phyloP scores from a whole-genome alignment of 73 alveolate species.

The Symbiodinium natans region DNA sequence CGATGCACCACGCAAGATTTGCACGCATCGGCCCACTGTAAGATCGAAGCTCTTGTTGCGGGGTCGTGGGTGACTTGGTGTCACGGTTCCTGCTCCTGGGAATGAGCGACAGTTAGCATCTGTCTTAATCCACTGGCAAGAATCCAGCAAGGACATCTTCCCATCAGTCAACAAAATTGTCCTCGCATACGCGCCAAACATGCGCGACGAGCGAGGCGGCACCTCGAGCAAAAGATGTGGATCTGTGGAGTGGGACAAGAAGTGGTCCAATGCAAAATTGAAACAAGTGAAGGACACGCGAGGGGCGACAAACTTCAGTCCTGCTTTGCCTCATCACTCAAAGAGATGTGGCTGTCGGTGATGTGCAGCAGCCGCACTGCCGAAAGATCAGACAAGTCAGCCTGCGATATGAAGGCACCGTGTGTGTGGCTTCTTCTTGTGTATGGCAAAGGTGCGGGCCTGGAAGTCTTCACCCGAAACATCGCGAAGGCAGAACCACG shows the following conservation, averaged over 20 bases:
- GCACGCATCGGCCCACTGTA: neutral
- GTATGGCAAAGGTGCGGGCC: too few relatives aligned
- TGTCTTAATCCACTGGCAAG: neutral
- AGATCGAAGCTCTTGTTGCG: constrained; percentile 32
- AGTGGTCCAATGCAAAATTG: neutral
- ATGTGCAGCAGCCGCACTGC: constrained; percentile 48
- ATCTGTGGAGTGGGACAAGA: neutral
- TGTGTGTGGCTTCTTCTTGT: too few relatives aligned
- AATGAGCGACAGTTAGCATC: neutral
- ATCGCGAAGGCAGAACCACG: neutral
- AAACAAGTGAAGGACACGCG: neutral
- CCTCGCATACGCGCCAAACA: constrained; percentile 21
- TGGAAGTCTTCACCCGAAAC: neutral
- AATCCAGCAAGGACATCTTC: neutral
- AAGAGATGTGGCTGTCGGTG: constrained; percentile 61
- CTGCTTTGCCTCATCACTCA: constrained; percentile 32
- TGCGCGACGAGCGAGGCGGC: constrained; percentile 57
- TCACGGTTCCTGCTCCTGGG: constrained; percentile 64
- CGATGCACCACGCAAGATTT: neutral
- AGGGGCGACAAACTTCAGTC: neutral
- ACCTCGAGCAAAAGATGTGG: too few relatives aligned
- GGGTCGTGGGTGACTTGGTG: constrained; percentile 39
- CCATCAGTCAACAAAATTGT: neutral
- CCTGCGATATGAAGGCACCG: neutral
- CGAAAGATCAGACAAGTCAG: neutral